phyloP scores from a whole-genome alignment of 2,329 filamentous ascomycete species.

The Dactylella cylindrospora region DNA sequence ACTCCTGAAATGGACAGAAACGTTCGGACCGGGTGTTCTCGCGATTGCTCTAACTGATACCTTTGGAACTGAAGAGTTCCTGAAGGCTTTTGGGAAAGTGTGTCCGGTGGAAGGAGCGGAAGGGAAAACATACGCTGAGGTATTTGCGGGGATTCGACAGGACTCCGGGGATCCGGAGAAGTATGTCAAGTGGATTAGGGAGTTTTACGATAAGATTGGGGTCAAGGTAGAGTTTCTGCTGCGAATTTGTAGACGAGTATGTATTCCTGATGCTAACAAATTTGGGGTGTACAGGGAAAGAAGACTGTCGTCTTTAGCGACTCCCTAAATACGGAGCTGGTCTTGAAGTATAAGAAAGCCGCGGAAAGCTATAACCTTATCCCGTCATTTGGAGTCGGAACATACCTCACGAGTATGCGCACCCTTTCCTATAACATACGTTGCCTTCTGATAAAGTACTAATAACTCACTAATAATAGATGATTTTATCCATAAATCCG shows the following conservation, averaged over 20 bases:
- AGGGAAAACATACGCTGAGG: slow-evolving; percentile 70
- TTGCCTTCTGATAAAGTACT: too few species aligned
- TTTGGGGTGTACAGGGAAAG: slow-evolving; percentile 70
- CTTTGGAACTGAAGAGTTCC: slow-evolving; percentile 87
- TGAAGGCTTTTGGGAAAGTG: slow-evolving; percentile 76
- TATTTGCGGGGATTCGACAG: slow-evolving; percentile 81
- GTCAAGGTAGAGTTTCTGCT: too few species aligned
- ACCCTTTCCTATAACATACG: background rate
- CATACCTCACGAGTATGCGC: slow-evolving; percentile 76
- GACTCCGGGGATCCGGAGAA: slow-evolving; percentile 83
- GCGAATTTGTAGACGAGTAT: too few species aligned
- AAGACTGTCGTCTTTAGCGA: slow-evolving; percentile 96
- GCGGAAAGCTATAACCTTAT: slow-evolving; percentile 79
- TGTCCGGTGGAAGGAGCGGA: slow-evolving; percentile 56
- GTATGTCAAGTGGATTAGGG: slow-evolving; percentile 75
- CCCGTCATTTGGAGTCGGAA: slow-evolving; percentile 90
- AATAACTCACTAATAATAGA: slow-evolving; percentile 59
- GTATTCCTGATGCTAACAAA: too few species aligned
- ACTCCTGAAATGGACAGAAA: slow-evolving; percentile 83
- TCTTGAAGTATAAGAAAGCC: slow-evolving; percentile 82
- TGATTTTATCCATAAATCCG: slow-evolving; percentile 74
- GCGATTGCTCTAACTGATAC: slow-evolving; percentile 93
- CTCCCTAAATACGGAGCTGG: slow-evolving; percentile 85
- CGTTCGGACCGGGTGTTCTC: slow-evolving; percentile 81
- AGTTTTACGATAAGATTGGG: slow-evolving; percentile 69